Evolutionary conservation across 2,329 filamentous ascomycete species (phyloP).

Genomic region (Ilyonectria robusta): DNA sequence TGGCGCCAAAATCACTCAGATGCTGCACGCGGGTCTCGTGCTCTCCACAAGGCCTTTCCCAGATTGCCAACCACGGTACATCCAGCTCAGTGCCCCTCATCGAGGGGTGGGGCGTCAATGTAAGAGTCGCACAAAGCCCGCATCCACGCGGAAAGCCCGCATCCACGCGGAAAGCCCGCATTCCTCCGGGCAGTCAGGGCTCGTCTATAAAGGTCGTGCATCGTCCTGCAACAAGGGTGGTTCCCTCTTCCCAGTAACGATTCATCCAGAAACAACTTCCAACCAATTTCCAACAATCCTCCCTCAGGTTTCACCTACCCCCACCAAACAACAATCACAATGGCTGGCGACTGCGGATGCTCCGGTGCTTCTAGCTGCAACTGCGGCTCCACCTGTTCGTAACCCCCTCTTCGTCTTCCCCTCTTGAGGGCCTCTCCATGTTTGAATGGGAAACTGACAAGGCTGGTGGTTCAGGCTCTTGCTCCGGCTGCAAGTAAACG

Average conservation of each 20-base stretch:
- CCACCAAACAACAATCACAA: constrained; percentile 46
- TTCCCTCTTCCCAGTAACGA: constrained; percentile 32
- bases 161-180: constrained; percentile 30
- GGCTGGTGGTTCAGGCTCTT: constrained; percentile 45
- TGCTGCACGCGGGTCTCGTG: constrained; percentile 4
- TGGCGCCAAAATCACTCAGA: constrained; percentile 46
- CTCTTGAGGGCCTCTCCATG: neutral
- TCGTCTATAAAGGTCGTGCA: constrained; percentile 46
- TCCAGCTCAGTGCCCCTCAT: constrained; percentile 29
- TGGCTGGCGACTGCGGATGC: constrained; percentile 56
- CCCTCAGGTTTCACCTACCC: constrained; percentile 30
- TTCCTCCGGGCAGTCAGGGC: constrained; percentile 16
- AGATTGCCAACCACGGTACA: constrained; percentile 35
- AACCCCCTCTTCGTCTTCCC: neutral
- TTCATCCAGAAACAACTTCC: constrained; percentile 25
- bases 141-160: constrained; percentile 32
- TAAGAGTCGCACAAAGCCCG: constrained; percentile 34
- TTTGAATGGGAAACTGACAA: constrained; percentile 31
- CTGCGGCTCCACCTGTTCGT: constrained; percentile 56
- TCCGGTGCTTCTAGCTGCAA: constrained; percentile 53
- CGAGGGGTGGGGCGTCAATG: constrained; percentile 24
- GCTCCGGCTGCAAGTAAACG: constrained; percentile 50
- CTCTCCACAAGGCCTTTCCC: constrained; percentile 33
- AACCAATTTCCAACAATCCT: constrained; percentile 12
- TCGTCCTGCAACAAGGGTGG: constrained; percentile 23